Evolutionary conservation across 1,284 basidiomycete species (phyloP).

Genomic region (Ganoderma lucidum): DNA sequence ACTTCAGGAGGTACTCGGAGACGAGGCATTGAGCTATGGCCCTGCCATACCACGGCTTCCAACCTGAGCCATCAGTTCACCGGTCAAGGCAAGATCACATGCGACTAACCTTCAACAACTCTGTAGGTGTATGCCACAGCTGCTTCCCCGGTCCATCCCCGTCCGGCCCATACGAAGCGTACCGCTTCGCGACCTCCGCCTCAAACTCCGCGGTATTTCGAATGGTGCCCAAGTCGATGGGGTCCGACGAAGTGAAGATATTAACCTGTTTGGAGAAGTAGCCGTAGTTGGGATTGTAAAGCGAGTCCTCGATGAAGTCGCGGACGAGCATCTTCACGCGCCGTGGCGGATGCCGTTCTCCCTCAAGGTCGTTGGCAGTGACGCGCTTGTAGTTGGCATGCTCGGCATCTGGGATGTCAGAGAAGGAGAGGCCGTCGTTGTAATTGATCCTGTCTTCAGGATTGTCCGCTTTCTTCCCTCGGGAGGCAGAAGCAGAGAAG

Average conservation of each 20-base stretch:
- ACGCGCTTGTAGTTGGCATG: constrained; percentile 70
- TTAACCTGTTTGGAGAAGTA: constrained; percentile 95
- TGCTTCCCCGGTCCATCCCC: constrained; percentile 84
- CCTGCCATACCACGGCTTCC: constrained; percentile 89
- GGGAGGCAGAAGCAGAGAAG: constrained; percentile 19
- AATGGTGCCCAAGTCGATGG: constrained; percentile 78
- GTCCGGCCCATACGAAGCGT: constrained; percentile 73
- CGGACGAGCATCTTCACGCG: constrained; percentile 93
- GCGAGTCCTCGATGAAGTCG: constrained; percentile 96
- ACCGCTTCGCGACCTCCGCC: constrained; percentile 79
- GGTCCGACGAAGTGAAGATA: constrained; percentile 80
- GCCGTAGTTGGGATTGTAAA: constrained; percentile 98
- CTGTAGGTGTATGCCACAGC: constrained; percentile 99
- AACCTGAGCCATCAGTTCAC: constrained; percentile 44
- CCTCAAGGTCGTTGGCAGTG: constrained; percentile 77
- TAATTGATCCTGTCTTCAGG: constrained; percentile 73
- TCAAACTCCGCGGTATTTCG: constrained; percentile 83
- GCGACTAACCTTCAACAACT: constrained; percentile 89
- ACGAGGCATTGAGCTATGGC: constrained; percentile 91
- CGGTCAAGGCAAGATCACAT: constrained; percentile 7
- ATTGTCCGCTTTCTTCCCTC: constrained; percentile 49
- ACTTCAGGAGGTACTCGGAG: constrained; percentile 91
- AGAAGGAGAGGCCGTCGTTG: constrained; percentile 61
- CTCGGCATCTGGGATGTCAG: constrained; percentile 55
- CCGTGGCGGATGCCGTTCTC: constrained; percentile 71